Conservation (phyloP, 768 basidiomycete genomes). For the Trametes punicea region DNA sequence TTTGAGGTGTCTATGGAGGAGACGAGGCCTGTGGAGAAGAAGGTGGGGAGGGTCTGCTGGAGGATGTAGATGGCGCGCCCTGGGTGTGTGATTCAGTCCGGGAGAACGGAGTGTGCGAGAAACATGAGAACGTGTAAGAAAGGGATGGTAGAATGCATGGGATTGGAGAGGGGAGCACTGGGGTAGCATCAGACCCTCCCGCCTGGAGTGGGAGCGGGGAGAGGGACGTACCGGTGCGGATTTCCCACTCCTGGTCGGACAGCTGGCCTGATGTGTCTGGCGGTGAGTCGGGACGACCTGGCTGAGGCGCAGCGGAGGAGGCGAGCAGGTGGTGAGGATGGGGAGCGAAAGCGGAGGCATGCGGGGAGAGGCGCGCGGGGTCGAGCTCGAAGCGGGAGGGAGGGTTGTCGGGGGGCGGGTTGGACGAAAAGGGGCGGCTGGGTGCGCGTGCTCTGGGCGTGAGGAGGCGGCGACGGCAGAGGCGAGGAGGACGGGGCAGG, state of each 20-base stretch:
- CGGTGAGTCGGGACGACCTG: neutral
- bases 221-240: slow-evolving; percentile 59
- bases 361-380: neutral
- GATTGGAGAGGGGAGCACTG: slow-evolving; percentile 9
- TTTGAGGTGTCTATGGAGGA: slow-evolving; percentile 46
- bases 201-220: slow-evolving; percentile 5
- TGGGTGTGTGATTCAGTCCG: slow-evolving; percentile 26
- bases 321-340: neutral
- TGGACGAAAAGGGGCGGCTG: neutral
- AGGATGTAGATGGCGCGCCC: slow-evolving; percentile 71
- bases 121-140: neutral
- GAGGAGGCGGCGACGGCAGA: neutral
- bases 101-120: neutral
- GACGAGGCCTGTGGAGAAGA: slow-evolving; percentile 67
- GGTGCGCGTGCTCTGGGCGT: no score
- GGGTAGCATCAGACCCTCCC: slow-evolving; percentile 31
- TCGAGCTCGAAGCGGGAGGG: neutral
- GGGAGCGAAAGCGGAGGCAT: neutral
- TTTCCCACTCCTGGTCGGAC: slow-evolving; percentile 74
- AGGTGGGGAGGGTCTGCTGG: slow-evolving; percentile 65
- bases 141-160: neutral
- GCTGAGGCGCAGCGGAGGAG: neutral
- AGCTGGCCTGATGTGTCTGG: slow-evolving; percentile 30
- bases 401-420: neutral
- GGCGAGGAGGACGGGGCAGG: neutral